Base-by-base conservation (phyloP, 2,329 filamentous ascomycete genomes). In the Cladophialophora carrionii region DNA sequence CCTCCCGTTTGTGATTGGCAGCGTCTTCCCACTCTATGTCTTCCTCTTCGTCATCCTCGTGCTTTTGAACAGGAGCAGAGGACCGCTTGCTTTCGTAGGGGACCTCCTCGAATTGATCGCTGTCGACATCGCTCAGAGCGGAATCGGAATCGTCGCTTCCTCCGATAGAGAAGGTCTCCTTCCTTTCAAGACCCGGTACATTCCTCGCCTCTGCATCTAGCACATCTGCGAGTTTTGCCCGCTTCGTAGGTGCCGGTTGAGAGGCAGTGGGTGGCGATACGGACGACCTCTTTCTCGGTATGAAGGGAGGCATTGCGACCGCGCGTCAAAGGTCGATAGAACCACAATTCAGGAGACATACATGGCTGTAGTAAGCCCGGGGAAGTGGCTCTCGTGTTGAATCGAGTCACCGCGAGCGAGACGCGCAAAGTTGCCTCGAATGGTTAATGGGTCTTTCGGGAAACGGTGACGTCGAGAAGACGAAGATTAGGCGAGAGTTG, bases 1-100 rank as follows among this genome's bases (percentile, higher is more conserved):
- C 46, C 10, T 60, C 57, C 34, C 52, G 43, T 49, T 26, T 51
- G 22, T 51, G 48, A 10, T 68, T 74, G 56, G 83, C 78, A 9
- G 83, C 83, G 72, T 86, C 83, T 73, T 87, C 85, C 84, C 84
- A 87, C 59, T 85, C 83, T 72, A 85, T 81, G 55, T 81, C 80
- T 1, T 87, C 84, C 68, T 86, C 84, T 67, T 88, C 87, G 48
- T 88, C 88, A 65, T 86, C 84, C 4, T 89, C 82, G 57, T 88
- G 85, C 43, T 88, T 85, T 82, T 84, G 58, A 74, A 76, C 63
- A 78, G 74, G 72, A 83, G 80, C 24, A 52, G 70, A 64, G 14
- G 24, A 22, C 22, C 48, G 46, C 26, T 32, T 66, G 65, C 68
- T 24, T 29, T 66, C 70, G 68, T 72, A 61, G 0, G 79, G 77